phyloP scores from a whole-genome alignment of 2,329 filamentous ascomycete genomes.

The Aspergillus awamori region DNA sequence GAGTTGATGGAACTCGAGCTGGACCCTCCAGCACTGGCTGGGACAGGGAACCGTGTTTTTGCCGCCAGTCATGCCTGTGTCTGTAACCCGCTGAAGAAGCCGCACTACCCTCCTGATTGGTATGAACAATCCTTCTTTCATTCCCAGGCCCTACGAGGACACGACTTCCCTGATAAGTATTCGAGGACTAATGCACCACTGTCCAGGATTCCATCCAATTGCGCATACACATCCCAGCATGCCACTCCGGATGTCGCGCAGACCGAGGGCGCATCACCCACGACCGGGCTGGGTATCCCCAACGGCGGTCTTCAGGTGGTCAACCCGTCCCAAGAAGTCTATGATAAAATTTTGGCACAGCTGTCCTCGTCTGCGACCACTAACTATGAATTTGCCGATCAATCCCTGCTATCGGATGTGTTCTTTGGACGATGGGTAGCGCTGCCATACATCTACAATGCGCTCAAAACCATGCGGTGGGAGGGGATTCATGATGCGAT shows the following conservation, averaged over 20 bases:
- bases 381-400: slow-evolving; percentile 63
- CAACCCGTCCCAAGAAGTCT: slow-evolving; percentile 57
- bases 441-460: slow-evolving; percentile 65
- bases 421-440: slow-evolving; percentile 60
- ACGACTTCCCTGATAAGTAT: too few species aligned
- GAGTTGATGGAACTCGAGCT: slow-evolving; percentile 81
- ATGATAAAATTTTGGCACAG: slow-evolving; percentile 54
- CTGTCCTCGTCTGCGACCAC: slow-evolving; percentile 50
- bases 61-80: slow-evolving; percentile 26
- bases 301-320: slow-evolving; percentile 66
- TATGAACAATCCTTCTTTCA: slow-evolving; percentile 32
- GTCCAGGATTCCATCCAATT: slow-evolving; percentile 55
- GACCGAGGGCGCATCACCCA: slow-evolving; percentile 50
- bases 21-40: slow-evolving; percentile 59
- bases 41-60: slow-evolving; percentile 67
- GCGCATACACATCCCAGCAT: slow-evolving; percentile 64
- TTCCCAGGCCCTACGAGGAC: neutral
- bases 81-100: slow-evolving; percentile 26
- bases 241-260: slow-evolving; percentile 28
- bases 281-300: slow-evolving; percentile 58
- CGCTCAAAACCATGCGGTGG: slow-evolving; percentile 59
- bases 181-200: neutral
- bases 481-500: slow-evolving; percentile 60
- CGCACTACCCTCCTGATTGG: slow-evolving; percentile 35
- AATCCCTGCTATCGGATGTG: slow-evolving; percentile 56